A percentile compares a stretch with the other conserved stretches of the same genome.
phyloP scores from a whole-genome alignment of 345 rosid genomes.

The Excoecaria cochinchinensis region DNA sequence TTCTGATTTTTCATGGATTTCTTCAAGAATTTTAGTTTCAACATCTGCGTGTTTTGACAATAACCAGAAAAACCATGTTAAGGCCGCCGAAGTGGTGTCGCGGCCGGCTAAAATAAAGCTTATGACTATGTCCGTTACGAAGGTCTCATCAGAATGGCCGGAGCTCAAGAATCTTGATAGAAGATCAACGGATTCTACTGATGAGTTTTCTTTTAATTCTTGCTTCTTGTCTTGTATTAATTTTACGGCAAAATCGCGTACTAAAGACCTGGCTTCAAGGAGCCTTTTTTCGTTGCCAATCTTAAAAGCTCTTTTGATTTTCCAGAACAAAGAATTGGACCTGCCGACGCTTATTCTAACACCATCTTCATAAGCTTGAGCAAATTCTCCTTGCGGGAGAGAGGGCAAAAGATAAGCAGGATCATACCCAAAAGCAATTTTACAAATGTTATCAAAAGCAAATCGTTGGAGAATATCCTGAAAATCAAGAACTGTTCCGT shows the following conservation, averaged over 20 bases:
- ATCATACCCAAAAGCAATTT: slow-evolving; percentile 69
- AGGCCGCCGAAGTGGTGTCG: slow-evolving; percentile 75
- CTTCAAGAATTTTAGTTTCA: slow-evolving; percentile 39
- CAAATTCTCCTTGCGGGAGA: slow-evolving; percentile 39
- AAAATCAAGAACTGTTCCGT: slow-evolving; percentile 38
- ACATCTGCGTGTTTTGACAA: slow-evolving; percentile 40
- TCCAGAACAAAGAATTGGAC: slow-evolving; percentile 42
- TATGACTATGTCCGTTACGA: slow-evolving; percentile 52
- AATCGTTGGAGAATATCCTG: slow-evolving; percentile 66
- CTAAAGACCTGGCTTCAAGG: slow-evolving; percentile 32
- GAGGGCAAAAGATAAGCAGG: slow-evolving; percentile 50
- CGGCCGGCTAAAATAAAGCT: slow-evolving; percentile 67
- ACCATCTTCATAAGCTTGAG: slow-evolving; percentile 49
- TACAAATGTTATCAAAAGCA: slow-evolving; percentile 69
- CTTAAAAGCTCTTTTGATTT: slow-evolving; percentile 37
- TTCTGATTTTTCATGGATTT: slow-evolving; percentile 32
- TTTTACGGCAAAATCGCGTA: slow-evolving; percentile 49
- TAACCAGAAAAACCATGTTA: slow-evolving; percentile 76
- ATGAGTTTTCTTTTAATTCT: slow-evolving; percentile 23
- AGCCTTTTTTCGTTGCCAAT: slow-evolving; percentile 51
- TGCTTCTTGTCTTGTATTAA: slow-evolving; percentile 50
- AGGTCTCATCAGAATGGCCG: slow-evolving; percentile 41
- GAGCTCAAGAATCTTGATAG: slow-evolving; percentile 56
- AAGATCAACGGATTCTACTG: slow-evolving; percentile 42
- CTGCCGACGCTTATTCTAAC: slow-evolving; percentile 37